A percentile compares a stretch with the other conserved stretches of the same genome.
Evolutionary conservation across 2,329 filamentous ascomycete species (phyloP).

Genomic region (Didymella pomorum): DNA sequence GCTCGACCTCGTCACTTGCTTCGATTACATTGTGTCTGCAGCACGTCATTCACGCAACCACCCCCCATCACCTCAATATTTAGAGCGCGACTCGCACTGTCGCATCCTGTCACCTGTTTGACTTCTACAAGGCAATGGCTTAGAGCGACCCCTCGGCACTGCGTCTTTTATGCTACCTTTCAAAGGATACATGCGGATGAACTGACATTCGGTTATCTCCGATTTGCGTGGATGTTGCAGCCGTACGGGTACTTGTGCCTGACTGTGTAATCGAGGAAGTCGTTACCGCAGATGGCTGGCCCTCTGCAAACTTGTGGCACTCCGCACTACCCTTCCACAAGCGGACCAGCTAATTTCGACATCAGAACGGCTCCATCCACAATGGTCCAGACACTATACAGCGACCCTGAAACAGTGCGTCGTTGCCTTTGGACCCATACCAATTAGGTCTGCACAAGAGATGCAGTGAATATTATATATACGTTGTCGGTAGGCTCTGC

Average conservation of each 20-base stretch:
- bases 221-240: background rate
- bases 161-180: background rate
- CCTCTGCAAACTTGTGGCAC: constrained; percentile 2
- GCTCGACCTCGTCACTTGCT: background rate
- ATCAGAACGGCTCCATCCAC: background rate
- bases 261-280: constrained; percentile 4
- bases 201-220: background rate
- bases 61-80: background rate
- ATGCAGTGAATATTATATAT: background rate
- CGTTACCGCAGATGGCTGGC: constrained; percentile 1
- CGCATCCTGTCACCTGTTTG: background rate
- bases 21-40: background rate
- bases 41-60: background rate
- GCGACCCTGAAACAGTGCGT: background rate
- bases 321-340: background rate
- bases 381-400: background rate
- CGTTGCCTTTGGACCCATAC: background rate
- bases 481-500: background rate
- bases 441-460: background rate
- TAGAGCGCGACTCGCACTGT: background rate
- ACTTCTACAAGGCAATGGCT: background rate
- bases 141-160: background rate
- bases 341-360: too few species aligned
- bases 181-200: background rate
- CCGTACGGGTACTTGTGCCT: constrained; percentile 4